phyloP scores from a whole-genome alignment of 2,329 filamentous ascomycete genomes.

The Meredithiella fracta region DNA sequence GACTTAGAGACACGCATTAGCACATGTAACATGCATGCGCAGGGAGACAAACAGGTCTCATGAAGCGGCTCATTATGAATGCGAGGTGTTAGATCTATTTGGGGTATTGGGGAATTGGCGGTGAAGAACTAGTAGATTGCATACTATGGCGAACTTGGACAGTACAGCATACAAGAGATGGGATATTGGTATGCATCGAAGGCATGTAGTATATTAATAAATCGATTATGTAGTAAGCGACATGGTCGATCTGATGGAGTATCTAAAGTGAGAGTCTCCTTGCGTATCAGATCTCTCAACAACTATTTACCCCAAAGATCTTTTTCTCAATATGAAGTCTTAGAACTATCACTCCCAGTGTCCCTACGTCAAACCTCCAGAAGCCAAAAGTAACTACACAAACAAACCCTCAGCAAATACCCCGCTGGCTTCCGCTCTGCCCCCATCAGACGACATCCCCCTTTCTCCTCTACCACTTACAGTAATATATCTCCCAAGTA shows the following conservation, averaged over 20 bases:
- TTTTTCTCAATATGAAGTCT: too few species aligned
- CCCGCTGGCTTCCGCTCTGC: too few species aligned
- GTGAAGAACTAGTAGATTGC: neutral
- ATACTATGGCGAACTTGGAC: neutral
- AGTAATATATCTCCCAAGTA: neutral
- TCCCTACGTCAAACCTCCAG: too few species aligned
- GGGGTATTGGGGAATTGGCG: neutral
- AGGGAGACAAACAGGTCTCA: neutral
- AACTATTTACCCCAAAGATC: too few species aligned
- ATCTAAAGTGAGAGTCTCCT: too few species aligned
- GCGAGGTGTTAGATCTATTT: too few species aligned
- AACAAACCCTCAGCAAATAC: too few species aligned
- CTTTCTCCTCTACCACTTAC: neutral
- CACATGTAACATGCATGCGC: neutral
- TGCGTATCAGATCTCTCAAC: too few species aligned
- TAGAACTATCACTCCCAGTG: too few species aligned
- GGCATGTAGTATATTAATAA: neutral
- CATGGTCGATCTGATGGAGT: too few species aligned
- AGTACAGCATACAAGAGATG: neutral
- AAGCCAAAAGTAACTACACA: neutral
- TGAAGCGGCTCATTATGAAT: neutral
- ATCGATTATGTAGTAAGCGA: too few species aligned
- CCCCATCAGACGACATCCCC: too few species aligned
- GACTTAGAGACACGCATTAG: neutral
- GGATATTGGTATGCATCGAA: neutral